Percentiles rank a stretch among this genome's conserved stretches.
Evolutionary conservation across 306 rosid species (phyloP).

Genomic region (Quercus parvula): DNA sequence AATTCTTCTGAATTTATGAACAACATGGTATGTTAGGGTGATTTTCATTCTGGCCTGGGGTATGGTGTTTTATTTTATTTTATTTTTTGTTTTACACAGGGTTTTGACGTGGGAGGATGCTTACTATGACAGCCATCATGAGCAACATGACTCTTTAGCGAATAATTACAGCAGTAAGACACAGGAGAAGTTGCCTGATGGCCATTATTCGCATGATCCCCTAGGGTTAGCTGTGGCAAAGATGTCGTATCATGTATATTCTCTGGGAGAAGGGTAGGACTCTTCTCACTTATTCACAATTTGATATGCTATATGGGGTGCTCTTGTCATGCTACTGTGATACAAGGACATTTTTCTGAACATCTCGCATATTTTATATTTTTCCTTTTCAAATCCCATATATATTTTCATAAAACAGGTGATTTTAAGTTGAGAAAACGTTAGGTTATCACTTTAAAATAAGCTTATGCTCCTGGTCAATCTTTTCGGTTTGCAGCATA

Average conservation of each 20-base stretch:
- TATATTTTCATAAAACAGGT: background rate
- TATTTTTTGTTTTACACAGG: slow-evolving; percentile 45
- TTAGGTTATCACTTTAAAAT: background rate
- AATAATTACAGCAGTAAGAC: slow-evolving; percentile 44
- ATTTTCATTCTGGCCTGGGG: background rate
- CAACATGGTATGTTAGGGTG: background rate
- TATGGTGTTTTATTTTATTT: background rate
- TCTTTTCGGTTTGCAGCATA: background rate
- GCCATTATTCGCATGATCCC: slow-evolving; percentile 55
- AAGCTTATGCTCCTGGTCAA: background rate
- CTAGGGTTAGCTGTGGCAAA: slow-evolving; percentile 85
- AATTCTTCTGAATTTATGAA: background rate
- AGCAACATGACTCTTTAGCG: slow-evolving; percentile 41
- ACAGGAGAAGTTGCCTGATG: slow-evolving; percentile 44
- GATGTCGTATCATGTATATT: slow-evolving; percentile 83
- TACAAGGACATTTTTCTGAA: background rate
- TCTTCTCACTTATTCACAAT: slow-evolving; percentile 16
- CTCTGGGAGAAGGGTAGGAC: slow-evolving; percentile 94
- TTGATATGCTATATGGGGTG: background rate
- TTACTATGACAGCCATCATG: slow-evolving; percentile 60
- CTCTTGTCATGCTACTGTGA: background rate
- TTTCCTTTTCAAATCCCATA: background rate
- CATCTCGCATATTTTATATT: background rate
- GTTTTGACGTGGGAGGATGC: slow-evolving; percentile 93
- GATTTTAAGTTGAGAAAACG: background rate